Evolutionary conservation across 371 early-diverging fungal species (phyloP), one percentile per base, ranked within the genome.

Genomic region (Coemansia sp.): DNA sequence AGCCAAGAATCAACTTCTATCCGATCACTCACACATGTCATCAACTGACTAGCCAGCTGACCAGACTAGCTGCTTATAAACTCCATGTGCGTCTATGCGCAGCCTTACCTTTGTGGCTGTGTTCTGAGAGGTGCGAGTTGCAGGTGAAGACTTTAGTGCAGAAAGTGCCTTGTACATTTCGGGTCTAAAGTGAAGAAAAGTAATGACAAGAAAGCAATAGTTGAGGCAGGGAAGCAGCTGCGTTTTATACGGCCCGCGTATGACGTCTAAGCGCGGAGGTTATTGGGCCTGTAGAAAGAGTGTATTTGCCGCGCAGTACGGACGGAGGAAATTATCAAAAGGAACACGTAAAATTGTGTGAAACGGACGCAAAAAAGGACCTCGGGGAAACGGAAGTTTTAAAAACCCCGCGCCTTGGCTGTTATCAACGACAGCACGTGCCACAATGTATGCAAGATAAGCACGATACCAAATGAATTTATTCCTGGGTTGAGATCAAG

Each of bases 91-190:
- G 36, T 63, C 21, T 19, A 63, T 63, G 40, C 29, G 52, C 32
- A 24, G 32, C 21, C 64, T 52, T 57, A 66, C 70, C 67, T 68
- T 64, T 67, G 76, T 51, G 44, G 44, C 54, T 32, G 65, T 54
- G 60, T 41, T 68, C 24, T 61, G 41, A 58, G 68, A 66, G 17
- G 73, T 57, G 23, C 74, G 77, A 63, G 62, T 57, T 59, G 51
- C 69, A 51, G 73, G 63, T 54, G 59, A 63, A 26, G 73, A 58
- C 63, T 73, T 73, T 11, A 73, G 69, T 11, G 55, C 23, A 19
- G 77, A 72, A 61, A 77, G 61, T 61, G 73, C 77, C 69, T 55
- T 68, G 63, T 69, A 69, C 77, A 77, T 77, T 68, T 61, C 69
- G 28, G 49, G 44, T 41, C 21, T 26, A 28, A n/a, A 26, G n/a